Base-by-base conservation (phyloP, 2,329 filamentous ascomycete species). In the Chrysoporthe deuterocubensis region DNA sequence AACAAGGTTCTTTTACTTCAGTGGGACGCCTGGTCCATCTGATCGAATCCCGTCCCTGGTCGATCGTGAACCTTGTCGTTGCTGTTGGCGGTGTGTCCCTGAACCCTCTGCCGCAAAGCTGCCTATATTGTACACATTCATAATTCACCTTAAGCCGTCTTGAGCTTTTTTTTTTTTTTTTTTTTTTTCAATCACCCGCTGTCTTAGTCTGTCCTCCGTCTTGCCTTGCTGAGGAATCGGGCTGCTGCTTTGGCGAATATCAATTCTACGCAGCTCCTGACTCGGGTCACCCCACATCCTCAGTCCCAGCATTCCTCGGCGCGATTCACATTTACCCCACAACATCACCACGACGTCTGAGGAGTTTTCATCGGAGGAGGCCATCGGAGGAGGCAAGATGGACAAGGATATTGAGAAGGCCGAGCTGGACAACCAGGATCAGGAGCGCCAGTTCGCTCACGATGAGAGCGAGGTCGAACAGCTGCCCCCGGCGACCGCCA, bases 351-450 rank as follows among this genome's bases (percentile, higher is more conserved):
- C 52, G 21, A 32, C 43, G 44, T 46, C 40, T 40, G 34, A 62
- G 46, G 14, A 18, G n/a, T 5, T 16, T 5, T 46, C n/a, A 21
- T 32, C n/a, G n/a, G 26, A 26, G 26, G 26, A 26, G 26, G 26
- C 26, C 26, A 26, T 26, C 26, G 42, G 18, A 58, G 14, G 32
- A 26, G 9, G 11, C 40, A 58, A 34, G 68, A 64, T 64, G 64
- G 72, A 72, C 26, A 71, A 70, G 16, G 69, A 74, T 43, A 52
- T 73, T 56, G 73, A 74, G 58, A 68, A 69, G 66, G 70, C 66
- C 59, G 62, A 44, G 42, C 43, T 48, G 61, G 64, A 62, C 18
- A 63, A 46, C 57, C 62, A n/a, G 46, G 40, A 67, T 14, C 63
- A 58, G 52, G 60, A 64, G 60, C 65, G 54, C 58, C 44, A 43